A percentile compares a stretch with the other conserved stretches of the same genome.
phyloP scores from a whole-genome alignment of 2,329 filamentous ascomycete species.

The Pseudogymnoascus sp. region DNA sequence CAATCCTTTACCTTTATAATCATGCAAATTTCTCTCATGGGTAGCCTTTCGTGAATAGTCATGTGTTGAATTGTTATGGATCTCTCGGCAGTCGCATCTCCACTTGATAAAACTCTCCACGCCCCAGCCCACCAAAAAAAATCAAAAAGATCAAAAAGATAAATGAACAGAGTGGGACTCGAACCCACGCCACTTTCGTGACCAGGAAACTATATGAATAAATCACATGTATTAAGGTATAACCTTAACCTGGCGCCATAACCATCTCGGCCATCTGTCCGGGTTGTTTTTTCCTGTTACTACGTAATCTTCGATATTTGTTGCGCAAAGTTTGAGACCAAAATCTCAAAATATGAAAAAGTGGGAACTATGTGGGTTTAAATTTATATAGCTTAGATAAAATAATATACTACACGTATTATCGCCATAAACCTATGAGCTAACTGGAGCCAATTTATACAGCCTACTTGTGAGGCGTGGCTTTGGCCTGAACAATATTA shows the following conservation, averaged over 20 bases:
- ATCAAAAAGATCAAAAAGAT: background rate
- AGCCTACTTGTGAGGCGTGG: background rate
- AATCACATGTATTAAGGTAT: slow-evolving; percentile 9
- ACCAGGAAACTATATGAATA: slow-evolving; percentile 26
- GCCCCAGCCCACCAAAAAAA: background rate
- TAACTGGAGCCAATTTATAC: background rate
- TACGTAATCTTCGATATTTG: background rate
- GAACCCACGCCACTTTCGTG: slow-evolving; percentile 34
- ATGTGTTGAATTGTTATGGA: background rate
- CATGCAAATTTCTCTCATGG: background rate
- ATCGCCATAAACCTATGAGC: background rate
- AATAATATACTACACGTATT: background rate
- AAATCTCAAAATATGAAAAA: background rate
- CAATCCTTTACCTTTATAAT: slow-evolving; percentile 5
- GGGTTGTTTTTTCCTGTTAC: background rate
- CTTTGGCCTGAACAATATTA: background rate
- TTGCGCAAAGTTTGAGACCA: background rate
- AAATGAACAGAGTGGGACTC: slow-evolving; percentile 32
- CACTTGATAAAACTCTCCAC: background rate
- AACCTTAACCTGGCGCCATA: slow-evolving; percentile 9
- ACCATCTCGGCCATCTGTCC: slow-evolving; percentile 1
- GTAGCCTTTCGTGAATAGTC: background rate
- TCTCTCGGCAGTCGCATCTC: background rate
- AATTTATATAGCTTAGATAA: background rate
- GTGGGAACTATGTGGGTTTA: background rate